Evolutionary conservation across 2,329 filamentous ascomycete species (phyloP), one percentile per base, ranked within the genome.

Genomic region (Cytospora paraplurivora): DNA sequence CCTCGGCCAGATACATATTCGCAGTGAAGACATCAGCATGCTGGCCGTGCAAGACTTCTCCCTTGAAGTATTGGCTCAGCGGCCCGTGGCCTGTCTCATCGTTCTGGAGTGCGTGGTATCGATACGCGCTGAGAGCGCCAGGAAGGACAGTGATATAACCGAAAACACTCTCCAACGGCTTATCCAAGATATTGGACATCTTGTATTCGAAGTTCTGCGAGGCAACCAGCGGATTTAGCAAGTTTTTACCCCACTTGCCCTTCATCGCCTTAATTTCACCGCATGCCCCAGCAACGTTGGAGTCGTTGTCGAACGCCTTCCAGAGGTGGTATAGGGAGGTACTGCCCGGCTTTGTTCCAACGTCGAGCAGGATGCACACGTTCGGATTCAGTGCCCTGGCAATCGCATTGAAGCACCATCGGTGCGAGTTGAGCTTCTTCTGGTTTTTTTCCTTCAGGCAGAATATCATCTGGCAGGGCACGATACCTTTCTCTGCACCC

Each of bases 141-240:
- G 95, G 96, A 68, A 99, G 80, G 70, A 99, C 95, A 7, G 94
- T 98, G 70, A 99, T 99, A 74, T 98, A 99, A 1, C 95, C 95
- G 75, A 99, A 99, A 0, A 97, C 94, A 0, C 92, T 97, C 75
- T 99, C 95, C 2, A 99, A 81, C 0, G 95, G 95, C 76, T 99
- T 99, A 75, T 99, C 95, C 33, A 99, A 82, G 71, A 99, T 99
- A 71, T 99, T 99, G 49, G 93, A 97, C 92, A 99, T 97, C 77
- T 99, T 99, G 82, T 99, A 99, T 80, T 99, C 95, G 69, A 99
- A 99, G 75, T 99, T 99, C 72, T 99, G 95, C 53, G 93, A 96
- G 0, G 95, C 95, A 17, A 99, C 94, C 7, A 99, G 82, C 0
- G 95, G 95, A 71, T 99, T 99, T 53, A 99, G 80, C 17, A 99